Conservation (phyloP, 768 basidiomycete genomes). For the Boletus patriciae region DNA sequence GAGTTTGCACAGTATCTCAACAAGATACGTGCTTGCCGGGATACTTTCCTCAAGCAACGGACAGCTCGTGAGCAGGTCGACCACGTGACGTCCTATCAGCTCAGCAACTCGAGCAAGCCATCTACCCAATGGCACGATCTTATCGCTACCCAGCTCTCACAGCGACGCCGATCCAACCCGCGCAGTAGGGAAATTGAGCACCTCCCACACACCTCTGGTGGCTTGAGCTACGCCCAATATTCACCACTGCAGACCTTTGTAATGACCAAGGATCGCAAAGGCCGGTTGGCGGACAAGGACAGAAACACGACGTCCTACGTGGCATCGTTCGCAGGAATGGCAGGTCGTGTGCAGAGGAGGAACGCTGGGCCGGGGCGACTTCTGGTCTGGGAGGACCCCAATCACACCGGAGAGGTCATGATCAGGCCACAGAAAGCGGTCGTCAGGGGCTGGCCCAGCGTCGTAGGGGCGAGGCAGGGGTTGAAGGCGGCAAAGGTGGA, state of each 20-base stretch:
- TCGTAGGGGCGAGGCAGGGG: conserved; percentile 47
- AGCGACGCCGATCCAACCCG: conserved; percentile 26
- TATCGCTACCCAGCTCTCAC: conserved; percentile 18
- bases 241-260: conserved; percentile 55
- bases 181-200: conserved; percentile 49
- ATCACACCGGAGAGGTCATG: conserved; percentile 30
- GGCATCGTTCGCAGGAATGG: conserved; percentile 36
- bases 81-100: conserved; percentile 30
- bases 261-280: conserved; percentile 53
- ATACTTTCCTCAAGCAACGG: conserved; percentile 51
- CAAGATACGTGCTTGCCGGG: conserved; percentile 56
- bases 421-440: conserved; percentile 28
- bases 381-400: conserved; percentile 33
- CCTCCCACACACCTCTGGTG: conserved; percentile 63
- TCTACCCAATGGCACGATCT: conserved; percentile 29
- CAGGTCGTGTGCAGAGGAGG: conserved; percentile 20
- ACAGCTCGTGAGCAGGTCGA: conserved; percentile 11
- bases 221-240: conserved; percentile 57
- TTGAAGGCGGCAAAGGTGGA: conserved; percentile 38
- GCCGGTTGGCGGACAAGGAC: conserved; percentile 50
- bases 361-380: conserved; percentile 15
- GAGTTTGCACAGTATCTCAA: conserved; percentile 61
- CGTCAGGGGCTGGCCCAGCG: conserved; percentile 42
- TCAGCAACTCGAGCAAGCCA: conserved; percentile 21
- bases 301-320: conserved; percentile 16